Conservation (phyloP, 306 rosid species). For the Pyrus bretschneideri region DNA sequence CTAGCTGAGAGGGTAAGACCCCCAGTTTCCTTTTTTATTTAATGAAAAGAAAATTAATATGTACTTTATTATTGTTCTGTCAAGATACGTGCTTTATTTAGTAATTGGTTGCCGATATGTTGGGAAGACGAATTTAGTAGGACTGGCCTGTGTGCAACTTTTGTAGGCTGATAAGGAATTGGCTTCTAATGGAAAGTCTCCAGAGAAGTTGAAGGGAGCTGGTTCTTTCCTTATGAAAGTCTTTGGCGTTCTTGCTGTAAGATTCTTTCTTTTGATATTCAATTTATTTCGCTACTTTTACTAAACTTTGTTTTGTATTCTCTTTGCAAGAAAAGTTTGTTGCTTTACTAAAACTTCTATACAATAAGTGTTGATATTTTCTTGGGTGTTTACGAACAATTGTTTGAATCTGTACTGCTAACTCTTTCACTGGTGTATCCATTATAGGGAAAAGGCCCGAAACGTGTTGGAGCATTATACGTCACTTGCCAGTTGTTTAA, state of each 20-base stretch:
- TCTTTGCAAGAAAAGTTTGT: too few relatives aligned
- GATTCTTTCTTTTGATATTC: neutral
- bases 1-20: slow-evolving; percentile 77
- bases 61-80: neutral
- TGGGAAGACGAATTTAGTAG: slow-evolving; percentile 5
- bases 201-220: slow-evolving; percentile 91
- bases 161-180: slow-evolving; percentile 74
- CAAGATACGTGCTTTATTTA: neutral
- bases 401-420: slow-evolving; percentile 4
- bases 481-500: slow-evolving; percentile 94
- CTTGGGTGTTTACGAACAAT: neutral
- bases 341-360: neutral
- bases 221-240: slow-evolving; percentile 97
- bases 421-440: slow-evolving; percentile 13
- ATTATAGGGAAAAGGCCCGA: slow-evolving; percentile 85
- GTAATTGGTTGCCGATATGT: neutral
- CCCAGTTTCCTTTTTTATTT: neutral
- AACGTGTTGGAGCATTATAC: slow-evolving; percentile 91
- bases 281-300: neutral
- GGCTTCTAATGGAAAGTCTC: slow-evolving; percentile 71
- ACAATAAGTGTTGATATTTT: neutral
- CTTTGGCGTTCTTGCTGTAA: slow-evolving; percentile 90
- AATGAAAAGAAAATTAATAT: neutral
- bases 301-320: neutral
- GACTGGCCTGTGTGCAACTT: neutral